A percentile compares a stretch with the other conserved stretches of the same genome.
Evolutionary conservation across 345 rosid species (phyloP).

Genomic region (Aurinia saxatilis): DNA sequence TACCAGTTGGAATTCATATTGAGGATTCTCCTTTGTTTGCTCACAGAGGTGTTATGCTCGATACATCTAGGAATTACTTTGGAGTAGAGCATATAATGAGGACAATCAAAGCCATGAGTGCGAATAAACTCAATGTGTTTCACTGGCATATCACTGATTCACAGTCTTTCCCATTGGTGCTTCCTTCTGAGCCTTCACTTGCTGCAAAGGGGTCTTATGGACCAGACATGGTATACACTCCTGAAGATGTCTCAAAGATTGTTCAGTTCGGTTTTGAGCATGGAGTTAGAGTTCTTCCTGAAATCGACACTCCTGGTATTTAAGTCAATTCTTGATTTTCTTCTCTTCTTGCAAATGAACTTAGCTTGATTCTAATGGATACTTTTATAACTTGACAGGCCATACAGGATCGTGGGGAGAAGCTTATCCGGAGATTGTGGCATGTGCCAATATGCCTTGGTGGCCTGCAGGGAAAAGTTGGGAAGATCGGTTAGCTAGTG

Average conservation of each 20-base stretch:
- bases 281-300: slow-evolving; percentile 77
- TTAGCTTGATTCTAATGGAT: not conserved
- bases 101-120: slow-evolving; percentile 63
- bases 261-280: slow-evolving; percentile 65
- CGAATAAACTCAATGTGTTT: slow-evolving; percentile 78
- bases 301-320: slow-evolving; percentile 90
- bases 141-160: slow-evolving; percentile 93
- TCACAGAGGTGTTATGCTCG: slow-evolving; percentile 66
- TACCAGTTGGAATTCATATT: slow-evolving; percentile 43
- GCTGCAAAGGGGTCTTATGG: slow-evolving; percentile 72
- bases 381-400: slow-evolving; percentile 21
- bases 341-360: not conserved
- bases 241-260: slow-evolving; percentile 43
- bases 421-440: slow-evolving; percentile 72
- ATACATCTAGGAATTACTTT: slow-evolving; percentile 80
- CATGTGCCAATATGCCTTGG: slow-evolving; percentile 91
- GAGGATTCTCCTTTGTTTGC: slow-evolving; percentile 58
- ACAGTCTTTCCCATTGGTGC: slow-evolving; percentile 67
- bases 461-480: slow-evolving; percentile 51
- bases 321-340: slow-evolving; percentile 13
- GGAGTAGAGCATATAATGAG: slow-evolving; percentile 56
- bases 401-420: slow-evolving; percentile 90
- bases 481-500: slow-evolving; percentile 62
- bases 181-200: slow-evolving; percentile 75
- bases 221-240: slow-evolving; percentile 48